Base-by-base conservation (phyloP, 139 green algal genomes). In the Haematococcus lacustris region DNA sequence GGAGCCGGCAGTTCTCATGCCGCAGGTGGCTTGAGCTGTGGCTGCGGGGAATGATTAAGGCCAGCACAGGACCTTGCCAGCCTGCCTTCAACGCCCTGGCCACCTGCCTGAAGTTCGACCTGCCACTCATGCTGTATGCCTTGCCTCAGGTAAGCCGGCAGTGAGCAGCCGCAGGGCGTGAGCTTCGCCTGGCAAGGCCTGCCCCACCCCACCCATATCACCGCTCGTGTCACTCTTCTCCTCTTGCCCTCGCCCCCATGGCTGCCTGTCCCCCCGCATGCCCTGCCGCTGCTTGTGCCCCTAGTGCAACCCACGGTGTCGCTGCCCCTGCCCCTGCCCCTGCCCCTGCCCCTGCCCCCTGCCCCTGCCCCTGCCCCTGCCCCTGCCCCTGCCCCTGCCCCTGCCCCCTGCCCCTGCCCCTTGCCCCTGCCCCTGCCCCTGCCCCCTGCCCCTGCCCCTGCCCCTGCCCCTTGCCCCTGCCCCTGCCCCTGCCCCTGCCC, bases 101-200 rank as follows among this genome's bases (percentile, higher is more conserved):
- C 2, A 77, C 81, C 0, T 82, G 93, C 25, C 73, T 92, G 39
- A 74, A 79, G 32, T 78, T 82, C 39, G 94, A 98, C 86, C 78
- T 90, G 28, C 80, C 85, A 39, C 88, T 89, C n/a, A 89, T 88
- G 70, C 83, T 88, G 38, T 94, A 90, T 68, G 78, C 98, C 61
- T 80, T 97, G 70, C 94, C 93, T 0, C 90, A 96, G 75, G 74
- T 77, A 9, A 61, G 62, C 2, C 3, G 7, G 47, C 47, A n/a
- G 47, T 57, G 47, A 57, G 13, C 47, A 57, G 13, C 47, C 17
- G 47, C 21, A 57, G 47, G 17, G 21, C 13, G 13, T n/a, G n/a
- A n/a, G n/a, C n/a, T n/a, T n/a, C n/a, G n/a, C 21, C 47, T 57
- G 13, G 47, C 47, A 57, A 28, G 47, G 47, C 47, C 21, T 57